Evolutionary conservation across 73 alveolate genomes (phyloP), one percentile per base, ranked within the genome.

Genomic region (Tetrahymena borealis): DNA sequence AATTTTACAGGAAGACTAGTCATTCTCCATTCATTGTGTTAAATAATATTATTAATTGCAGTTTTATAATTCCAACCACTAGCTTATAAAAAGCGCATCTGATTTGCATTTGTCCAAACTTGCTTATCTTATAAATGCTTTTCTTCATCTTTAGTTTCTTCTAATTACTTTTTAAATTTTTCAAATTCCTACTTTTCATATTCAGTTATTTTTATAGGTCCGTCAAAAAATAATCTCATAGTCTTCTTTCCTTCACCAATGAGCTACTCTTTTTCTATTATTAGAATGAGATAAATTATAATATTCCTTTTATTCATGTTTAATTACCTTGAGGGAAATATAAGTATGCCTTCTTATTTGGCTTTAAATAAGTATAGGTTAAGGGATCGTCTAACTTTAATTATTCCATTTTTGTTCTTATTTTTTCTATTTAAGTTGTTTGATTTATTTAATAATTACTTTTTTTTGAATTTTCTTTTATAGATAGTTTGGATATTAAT

Each of bases 1-100:
- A 38, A 79, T 31, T 6, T 13, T 20, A 93, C 79, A 11, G 95
- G 95, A 10, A 93, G 79, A 20, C 90, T 85, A 33, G 39, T 93
- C 33, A 15, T 32, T 85, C 93, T 79, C 39, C 91, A 40, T 20
- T 85, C 95, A 85, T 93, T 79, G 40, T 93, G 90, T 20, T 39
- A 79, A n/a, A 16, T n/a, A 24, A 60, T 60, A 20, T 60, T 60
- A 60, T 60, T 60, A 24, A 60, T 60, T 20, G 85, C 85, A 1
- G 28, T 35, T 10, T 60, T 60, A 60, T 60, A 60, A 24, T 60
- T 60, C 85, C 85, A 60, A 24, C 85, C 85, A n/a, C 85, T 60
- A 15, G 85, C 85, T 60, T 60, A n/a, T n/a, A 60, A 60, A 60
- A 60, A 60, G 35, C 85, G 85, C 85, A 60, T 60, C 35, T 6